Evolutionary conservation across 2,329 filamentous ascomycete genomes (phyloP).

Genomic region (Verticillium tricorpus): DNA sequence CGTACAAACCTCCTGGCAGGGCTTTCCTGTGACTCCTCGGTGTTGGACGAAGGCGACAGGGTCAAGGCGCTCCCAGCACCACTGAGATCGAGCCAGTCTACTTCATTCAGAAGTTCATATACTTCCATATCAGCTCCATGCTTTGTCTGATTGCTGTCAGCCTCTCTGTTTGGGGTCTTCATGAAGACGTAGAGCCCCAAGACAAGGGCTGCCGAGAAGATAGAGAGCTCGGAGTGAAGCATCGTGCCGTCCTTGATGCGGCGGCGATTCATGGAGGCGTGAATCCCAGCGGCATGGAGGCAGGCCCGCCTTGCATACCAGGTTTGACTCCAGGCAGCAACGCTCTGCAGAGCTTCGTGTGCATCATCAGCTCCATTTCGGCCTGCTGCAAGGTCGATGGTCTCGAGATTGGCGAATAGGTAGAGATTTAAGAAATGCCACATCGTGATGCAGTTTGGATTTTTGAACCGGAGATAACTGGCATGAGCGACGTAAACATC

Average conservation of each 20-base stretch:
- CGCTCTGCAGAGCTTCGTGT: background rate
- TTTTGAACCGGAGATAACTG: background rate
- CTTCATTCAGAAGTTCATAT: background rate
- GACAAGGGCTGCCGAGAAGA: background rate
- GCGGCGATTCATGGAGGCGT: background rate
- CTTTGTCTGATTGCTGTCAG: background rate
- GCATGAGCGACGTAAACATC: background rate
- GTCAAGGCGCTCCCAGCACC: background rate
- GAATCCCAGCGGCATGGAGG: background rate
- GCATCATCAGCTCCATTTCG: background rate
- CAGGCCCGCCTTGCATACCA: background rate
- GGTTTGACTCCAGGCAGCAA: background rate
- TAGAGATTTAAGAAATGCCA: background rate
- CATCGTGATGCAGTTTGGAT: slow-evolving; percentile 1
- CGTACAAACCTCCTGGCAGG: background rate
- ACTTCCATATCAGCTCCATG: background rate
- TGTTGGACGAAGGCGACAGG: background rate
- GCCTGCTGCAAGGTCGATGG: background rate
- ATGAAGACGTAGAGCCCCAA: background rate
- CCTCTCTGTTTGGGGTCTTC: background rate
- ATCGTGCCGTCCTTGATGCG: background rate
- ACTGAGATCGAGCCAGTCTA: background rate
- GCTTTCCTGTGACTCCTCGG: background rate
- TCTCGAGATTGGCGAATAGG: background rate
- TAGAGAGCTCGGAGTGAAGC: background rate